phyloP scores from a whole-genome alignment of 805 yeast species.

The Saturnispora silvae region DNA sequence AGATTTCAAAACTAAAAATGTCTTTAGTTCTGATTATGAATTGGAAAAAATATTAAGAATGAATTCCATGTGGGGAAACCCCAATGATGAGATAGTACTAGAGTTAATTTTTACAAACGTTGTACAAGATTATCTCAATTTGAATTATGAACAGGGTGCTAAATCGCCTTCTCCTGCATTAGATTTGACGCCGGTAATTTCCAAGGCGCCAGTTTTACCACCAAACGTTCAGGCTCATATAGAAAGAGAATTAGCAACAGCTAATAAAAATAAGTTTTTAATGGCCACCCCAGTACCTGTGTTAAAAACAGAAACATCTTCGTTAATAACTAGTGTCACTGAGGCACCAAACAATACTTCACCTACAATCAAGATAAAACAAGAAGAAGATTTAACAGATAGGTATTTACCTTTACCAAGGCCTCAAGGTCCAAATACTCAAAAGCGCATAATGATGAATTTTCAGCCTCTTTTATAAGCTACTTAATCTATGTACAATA shows the following conservation, averaged over 20 bases:
- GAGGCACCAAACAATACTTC: not conserved
- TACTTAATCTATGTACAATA: not conserved
- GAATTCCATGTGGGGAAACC: conserved; percentile 13
- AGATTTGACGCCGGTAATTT: conserved; percentile 1
- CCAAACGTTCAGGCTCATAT: not conserved
- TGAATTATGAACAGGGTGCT: conserved; percentile 19
- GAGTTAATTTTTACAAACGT: conserved; percentile 28
- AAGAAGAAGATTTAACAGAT: conserved; percentile 5
- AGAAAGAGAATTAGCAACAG: conserved; percentile 5
- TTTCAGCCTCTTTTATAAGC: conserved; percentile 22
- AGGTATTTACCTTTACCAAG: conserved; percentile 13
- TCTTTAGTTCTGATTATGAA: conserved; percentile 36
- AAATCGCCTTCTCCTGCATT: conserved; percentile 1
- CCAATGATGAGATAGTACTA: conserved; percentile 25
- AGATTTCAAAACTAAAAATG: conserved; percentile 21
- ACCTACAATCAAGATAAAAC: no score
- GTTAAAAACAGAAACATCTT: not conserved
- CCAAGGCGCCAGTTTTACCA: not conserved
- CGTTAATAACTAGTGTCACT: not conserved
- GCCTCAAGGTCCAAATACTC: conserved; percentile 8
- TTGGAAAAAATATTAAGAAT: conserved; percentile 33
- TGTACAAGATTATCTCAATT: conserved; percentile 21
- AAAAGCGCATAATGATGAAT: conserved; percentile 17
- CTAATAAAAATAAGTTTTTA: not conserved
- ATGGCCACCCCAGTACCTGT: not conserved